Percentiles rank a stretch among this genome's conserved stretches.
Conservation (phyloP, 2,329 filamentous ascomycete species). For the Arthrinium puccinioides region DNA sequence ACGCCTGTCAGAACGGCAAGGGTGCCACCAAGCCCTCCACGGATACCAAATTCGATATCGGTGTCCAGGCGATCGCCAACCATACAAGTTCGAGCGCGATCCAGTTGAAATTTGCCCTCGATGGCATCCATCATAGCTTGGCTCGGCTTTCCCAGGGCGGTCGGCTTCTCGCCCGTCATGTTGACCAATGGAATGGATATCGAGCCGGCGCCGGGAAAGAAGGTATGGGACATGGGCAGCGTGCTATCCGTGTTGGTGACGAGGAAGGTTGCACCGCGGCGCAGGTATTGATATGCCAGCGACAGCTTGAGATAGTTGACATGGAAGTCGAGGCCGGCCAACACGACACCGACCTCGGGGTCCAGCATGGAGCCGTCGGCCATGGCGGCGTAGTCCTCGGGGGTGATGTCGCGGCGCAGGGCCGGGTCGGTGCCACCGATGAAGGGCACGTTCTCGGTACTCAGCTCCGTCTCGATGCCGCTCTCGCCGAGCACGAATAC, state of each 20-base stretch:
- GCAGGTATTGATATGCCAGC: slow-evolving; percentile 79
- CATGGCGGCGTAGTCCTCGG: slow-evolving; percentile 72
- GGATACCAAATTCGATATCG: slow-evolving; percentile 90
- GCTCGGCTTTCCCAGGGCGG: slow-evolving; percentile 86
- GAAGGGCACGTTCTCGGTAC: slow-evolving; percentile 68
- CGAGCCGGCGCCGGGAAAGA: slow-evolving; percentile 89
- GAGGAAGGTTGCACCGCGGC: slow-evolving; percentile 74
- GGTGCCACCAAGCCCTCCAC: slow-evolving; percentile 85
- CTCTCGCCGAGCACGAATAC: slow-evolving; percentile 90
- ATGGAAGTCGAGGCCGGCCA: slow-evolving; percentile 88
- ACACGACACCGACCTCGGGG: slow-evolving; percentile 80
- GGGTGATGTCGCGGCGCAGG: slow-evolving; percentile 69
- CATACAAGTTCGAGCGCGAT: slow-evolving; percentile 85
- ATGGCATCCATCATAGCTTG: slow-evolving; percentile 99
- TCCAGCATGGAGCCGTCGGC: slow-evolving; percentile 73
- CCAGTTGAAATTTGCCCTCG: slow-evolving; percentile 88
- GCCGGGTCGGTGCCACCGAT: slow-evolving; percentile 81
- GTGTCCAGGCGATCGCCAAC: slow-evolving; percentile 90
- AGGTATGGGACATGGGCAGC: slow-evolving; percentile 68
- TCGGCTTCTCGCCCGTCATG: slow-evolving; percentile 61
- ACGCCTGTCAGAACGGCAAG: slow-evolving; percentile 89
- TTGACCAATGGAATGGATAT: slow-evolving; percentile 71
- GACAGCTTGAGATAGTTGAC: slow-evolving; percentile 91
- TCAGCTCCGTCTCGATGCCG: slow-evolving; percentile 85
- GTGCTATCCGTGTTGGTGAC: slow-evolving; percentile 93